Evolutionary conservation across 192 early-diverging fungal genomes (phyloP), one percentile per base, ranked within the genome.

Genomic region (Coemansia biformis): DNA sequence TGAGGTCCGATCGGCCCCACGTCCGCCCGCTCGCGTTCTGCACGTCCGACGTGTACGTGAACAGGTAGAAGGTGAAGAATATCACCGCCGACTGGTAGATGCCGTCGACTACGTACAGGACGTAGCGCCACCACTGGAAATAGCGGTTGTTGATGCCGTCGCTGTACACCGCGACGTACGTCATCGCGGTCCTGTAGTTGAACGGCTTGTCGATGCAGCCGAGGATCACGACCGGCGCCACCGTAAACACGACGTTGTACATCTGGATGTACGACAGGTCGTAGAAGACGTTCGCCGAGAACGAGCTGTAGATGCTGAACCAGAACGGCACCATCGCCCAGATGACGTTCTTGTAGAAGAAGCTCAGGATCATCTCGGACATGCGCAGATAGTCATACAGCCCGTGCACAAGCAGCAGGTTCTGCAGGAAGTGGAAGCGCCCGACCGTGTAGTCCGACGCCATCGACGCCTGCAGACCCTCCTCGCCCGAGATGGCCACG

Each of bases 331-430:
- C 97, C 58, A 93, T 78, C 74, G 96, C 97, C 54, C 97, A 77
- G 21, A 92, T 88, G 47, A 99, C 92, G 67, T 99, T 99, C 77
- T 99, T 99, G 81, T 99, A 99, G 76, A 99, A 99, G 48, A 86
- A 92, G 76, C 88, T 97, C 48, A 99, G 77, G 43, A 96, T 92
- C 71, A 99, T 69, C 75, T 97, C 97, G 57, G 85, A 86, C 28
- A 97, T 73, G 33, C 96, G 78, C 48, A 91, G 88, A 71, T 99
- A 99, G 43, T 89, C 89, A 93, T 93, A 99, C 3, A 86, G 83
- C 17, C 96, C 96, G 62, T 99, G 96, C 4, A 97, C 96, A 19
- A 99, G 77, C 29, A 99, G 70, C 39, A 99, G 76, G 69, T 99
- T 99, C 51, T 88, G 81, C 46, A 99, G 71, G 69, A 83, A 99